Conservation (phyloP, 108 stramenopile genomes). For the Schizochytrium sp. region DNA sequence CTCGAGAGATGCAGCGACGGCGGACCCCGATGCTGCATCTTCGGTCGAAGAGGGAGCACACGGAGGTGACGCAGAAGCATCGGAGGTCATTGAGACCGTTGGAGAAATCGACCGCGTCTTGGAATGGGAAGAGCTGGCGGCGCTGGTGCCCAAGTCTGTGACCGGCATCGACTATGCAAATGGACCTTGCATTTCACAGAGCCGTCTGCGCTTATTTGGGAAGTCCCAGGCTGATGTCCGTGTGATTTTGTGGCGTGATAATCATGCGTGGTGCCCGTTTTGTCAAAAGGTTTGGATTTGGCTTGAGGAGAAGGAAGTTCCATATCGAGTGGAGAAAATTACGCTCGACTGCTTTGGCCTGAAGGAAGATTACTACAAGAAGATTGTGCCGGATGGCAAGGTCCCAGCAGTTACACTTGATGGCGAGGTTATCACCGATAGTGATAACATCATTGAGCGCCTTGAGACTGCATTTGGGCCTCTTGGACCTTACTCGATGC, state of each 20-base stretch:
- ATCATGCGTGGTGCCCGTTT: conserved; percentile 72
- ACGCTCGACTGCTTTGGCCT: conserved; percentile 50
- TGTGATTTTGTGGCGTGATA: conserved; percentile 66
- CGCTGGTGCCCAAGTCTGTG: neutral
- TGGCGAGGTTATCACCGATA: neutral
- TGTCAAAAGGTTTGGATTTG: conserved; percentile 67
- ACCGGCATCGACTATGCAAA: conserved; percentile 49
- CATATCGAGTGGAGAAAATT: conserved; percentile 55
- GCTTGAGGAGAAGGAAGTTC: conserved; percentile 66
- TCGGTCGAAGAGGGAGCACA: neutral
- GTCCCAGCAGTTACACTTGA: conserved; percentile 44
- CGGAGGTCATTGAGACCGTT: conserved; percentile 11
- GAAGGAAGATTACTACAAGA: conserved; percentile 26
- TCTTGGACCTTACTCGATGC: neutral
- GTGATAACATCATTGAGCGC: conserved; percentile 20
- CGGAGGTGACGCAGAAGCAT: neutral
- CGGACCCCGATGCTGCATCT: too few species aligned
- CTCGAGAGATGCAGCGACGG: too few species aligned
- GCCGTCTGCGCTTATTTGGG: conserved; percentile 38
- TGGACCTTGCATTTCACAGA: conserved; percentile 40
- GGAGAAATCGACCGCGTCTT: conserved; percentile 9
- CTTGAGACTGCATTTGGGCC: conserved; percentile 30
- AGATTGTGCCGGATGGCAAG: conserved; percentile 47
- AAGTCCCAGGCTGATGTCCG: conserved; percentile 12
- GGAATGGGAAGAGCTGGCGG: conserved; percentile 47